phyloP scores from a whole-genome alignment of 2,329 filamentous ascomycete genomes.

The Colletotrichum coccodes region DNA sequence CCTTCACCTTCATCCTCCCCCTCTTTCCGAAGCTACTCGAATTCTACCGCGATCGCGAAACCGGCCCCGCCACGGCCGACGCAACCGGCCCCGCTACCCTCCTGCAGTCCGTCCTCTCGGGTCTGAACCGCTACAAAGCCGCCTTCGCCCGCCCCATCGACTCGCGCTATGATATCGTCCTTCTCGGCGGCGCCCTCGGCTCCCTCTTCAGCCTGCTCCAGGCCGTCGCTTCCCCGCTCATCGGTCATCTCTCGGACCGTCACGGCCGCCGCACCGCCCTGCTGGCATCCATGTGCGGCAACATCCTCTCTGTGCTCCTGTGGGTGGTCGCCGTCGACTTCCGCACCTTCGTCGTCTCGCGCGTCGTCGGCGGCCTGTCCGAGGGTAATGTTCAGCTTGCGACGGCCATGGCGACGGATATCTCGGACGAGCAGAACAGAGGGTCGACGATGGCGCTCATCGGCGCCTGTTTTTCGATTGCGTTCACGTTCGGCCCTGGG shows the following conservation, averaged over 20 bases:
- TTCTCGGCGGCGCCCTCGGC: constrained; percentile 91
- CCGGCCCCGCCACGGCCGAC: constrained; percentile 52
- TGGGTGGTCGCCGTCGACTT: constrained; percentile 97
- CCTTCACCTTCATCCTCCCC: constrained; percentile 97
- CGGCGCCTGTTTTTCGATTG: constrained; percentile 95
- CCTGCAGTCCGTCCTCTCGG: constrained; percentile 81
- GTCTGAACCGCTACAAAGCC: constrained; percentile 94
- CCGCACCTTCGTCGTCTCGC: constrained; percentile 92
- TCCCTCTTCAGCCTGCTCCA: constrained; percentile 95
- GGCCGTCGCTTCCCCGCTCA: constrained; percentile 90
- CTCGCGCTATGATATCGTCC: constrained; percentile 94
- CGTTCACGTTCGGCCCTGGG: constrained; percentile 95
- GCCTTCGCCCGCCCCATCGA: constrained; percentile 93
- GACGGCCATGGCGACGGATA: constrained; percentile 95
- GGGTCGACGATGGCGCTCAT: constrained; percentile 96
- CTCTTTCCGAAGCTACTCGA: constrained; percentile 95
- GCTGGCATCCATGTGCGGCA: constrained; percentile 91
- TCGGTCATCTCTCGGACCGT: constrained; percentile 87
- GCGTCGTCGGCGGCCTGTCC: constrained; percentile 90
- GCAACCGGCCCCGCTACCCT: constrained; percentile 67
- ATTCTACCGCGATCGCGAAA: constrained; percentile 92
- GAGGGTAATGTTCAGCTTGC: constrained; percentile 98
- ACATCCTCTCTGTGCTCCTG: constrained; percentile 90
- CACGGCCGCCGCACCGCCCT: constrained; percentile 89
- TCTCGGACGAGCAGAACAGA: constrained; percentile 85